Evolutionary conservation across 1,284 basidiomycete species (phyloP).

Genomic region (Papiliotrema nemorosa): DNA sequence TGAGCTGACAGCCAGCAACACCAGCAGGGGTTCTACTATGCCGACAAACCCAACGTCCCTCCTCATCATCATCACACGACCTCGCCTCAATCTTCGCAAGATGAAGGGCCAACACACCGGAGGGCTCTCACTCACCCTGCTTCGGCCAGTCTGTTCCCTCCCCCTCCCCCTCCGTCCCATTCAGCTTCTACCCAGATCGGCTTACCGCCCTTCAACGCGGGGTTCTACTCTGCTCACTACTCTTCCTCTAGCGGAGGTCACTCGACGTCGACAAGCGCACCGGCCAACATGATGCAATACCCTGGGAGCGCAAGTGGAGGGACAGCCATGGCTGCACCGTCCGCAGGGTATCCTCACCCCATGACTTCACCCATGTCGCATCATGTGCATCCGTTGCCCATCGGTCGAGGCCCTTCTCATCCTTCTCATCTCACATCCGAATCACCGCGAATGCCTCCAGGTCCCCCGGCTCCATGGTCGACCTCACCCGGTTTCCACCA

Average conservation of each 20-base stretch:
- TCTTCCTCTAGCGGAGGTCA: not conserved
- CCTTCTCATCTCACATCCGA: constrained; percentile 11
- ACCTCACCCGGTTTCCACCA: constrained; percentile 21
- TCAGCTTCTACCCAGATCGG: not conserved
- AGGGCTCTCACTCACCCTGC: not conserved
- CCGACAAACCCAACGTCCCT: not conserved
- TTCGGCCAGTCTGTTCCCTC: not conserved
- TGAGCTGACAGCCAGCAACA: not conserved
- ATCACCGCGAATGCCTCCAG: constrained; percentile 13
- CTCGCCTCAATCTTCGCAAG: not conserved
- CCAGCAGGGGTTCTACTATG: constrained; percentile 6
- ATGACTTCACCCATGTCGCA: constrained; percentile 13
- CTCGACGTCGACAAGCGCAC: not conserved
- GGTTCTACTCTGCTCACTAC: not conserved
- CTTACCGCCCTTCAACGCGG: constrained; percentile 1
- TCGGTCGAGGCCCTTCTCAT: too few relatives aligned
- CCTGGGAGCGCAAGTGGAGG: not conserved
- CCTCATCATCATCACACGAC: not conserved
- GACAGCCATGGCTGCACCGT: not conserved
- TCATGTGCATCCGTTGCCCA: too few relatives aligned
- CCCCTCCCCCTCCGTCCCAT: not conserved
- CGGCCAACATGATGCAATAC: not conserved
- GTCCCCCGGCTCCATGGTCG: constrained; percentile 6
- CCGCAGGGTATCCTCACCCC: constrained; percentile 7
- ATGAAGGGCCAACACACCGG: not conserved